A percentile compares a stretch with the other conserved stretches of the same genome.
phyloP scores from a whole-genome alignment of 73 alveolate genomes.

The Paramecium octaurelia region DNA sequence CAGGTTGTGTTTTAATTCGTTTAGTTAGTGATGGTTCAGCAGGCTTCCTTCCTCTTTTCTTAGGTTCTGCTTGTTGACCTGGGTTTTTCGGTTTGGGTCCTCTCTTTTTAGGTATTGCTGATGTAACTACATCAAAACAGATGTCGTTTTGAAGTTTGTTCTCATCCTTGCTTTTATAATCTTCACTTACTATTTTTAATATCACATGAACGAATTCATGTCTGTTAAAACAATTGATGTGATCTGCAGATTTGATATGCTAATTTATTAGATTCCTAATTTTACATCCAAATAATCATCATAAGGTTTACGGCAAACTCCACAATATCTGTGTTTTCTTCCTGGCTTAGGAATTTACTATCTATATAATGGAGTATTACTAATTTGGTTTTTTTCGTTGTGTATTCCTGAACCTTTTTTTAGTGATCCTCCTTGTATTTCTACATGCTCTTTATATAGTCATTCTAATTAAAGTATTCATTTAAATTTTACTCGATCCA shows the following conservation, averaged over 20 bases:
- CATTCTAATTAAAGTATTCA: not conserved
- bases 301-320: constrained; percentile 46
- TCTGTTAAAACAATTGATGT: not conserved
- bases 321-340: constrained; percentile 45
- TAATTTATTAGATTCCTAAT: not conserved
- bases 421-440: constrained; percentile 42
- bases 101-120: not conserved
- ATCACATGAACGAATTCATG: constrained; percentile 39
- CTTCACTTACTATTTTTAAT: not conserved
- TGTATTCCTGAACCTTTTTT: constrained; percentile 32
- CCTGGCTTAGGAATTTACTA: constrained; percentile 48
- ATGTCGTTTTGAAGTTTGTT: not conserved
- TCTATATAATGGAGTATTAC: not conserved
- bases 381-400: not conserved
- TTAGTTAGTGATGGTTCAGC: not conserved
- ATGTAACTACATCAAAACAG: not conserved
- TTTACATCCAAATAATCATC: constrained; percentile 40
- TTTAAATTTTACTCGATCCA: constrained; percentile 6
- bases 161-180: constrained; percentile 14
- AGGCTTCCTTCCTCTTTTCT: constrained; percentile 24
- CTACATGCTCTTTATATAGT: constrained; percentile 8
- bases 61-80: not conserved
- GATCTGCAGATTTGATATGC: constrained; percentile 47
- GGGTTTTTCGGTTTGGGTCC: not conserved
- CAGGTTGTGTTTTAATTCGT: not conserved